Evolutionary conservation across 1,139 yeast species (phyloP).

Genomic region (Williopsis jadinii): DNA sequence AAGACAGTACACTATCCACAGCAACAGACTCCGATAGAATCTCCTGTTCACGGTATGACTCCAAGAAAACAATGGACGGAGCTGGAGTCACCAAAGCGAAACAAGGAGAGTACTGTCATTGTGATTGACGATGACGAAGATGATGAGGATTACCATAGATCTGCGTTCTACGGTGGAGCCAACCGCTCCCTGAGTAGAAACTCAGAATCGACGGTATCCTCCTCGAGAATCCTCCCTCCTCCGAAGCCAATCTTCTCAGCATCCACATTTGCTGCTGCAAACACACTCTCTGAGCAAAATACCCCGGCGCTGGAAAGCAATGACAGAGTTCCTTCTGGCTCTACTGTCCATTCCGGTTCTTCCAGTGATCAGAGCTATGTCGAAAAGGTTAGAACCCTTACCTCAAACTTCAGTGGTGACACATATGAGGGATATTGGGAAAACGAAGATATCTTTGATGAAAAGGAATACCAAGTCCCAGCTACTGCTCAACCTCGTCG

Average conservation of each 20-base stretch:
- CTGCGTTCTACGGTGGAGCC: conserved; percentile 5
- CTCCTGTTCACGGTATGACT: conserved; percentile 11
- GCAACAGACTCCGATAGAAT: conserved; percentile 1
- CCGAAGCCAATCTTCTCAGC: conserved; percentile 64
- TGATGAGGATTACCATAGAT: conserved; percentile 5
- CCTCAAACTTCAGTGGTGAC: conserved; percentile 28
- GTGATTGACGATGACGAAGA: conserved; percentile 37
- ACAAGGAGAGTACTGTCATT: conserved; percentile 39
- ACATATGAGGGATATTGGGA: conserved; percentile 29
- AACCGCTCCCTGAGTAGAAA: conserved; percentile 25
- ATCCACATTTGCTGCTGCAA: conserved; percentile 56
- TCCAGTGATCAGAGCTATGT: conserved; percentile 9
- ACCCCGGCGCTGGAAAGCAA: conserved; percentile 10
- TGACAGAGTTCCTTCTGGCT: conserved; percentile 19
- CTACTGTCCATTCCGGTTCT: conserved; percentile 19
- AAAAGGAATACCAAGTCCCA: conserved; percentile 30
- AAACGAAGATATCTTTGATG: conserved; percentile 21
- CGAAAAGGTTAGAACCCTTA: conserved; percentile 23
- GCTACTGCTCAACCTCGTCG: conserved; percentile 51
- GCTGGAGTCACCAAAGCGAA: conserved; percentile 61
- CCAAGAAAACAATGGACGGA: conserved; percentile 42
- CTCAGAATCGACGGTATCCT: conserved; percentile 27
- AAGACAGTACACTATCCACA: conserved; percentile 3
- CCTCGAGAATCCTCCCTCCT: conserved; percentile 49
- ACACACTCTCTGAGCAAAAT: conserved; percentile 16